phyloP scores from a whole-genome alignment of 225 moss, liverwort and hornwort species.

The Lunularia cruciata region DNA sequence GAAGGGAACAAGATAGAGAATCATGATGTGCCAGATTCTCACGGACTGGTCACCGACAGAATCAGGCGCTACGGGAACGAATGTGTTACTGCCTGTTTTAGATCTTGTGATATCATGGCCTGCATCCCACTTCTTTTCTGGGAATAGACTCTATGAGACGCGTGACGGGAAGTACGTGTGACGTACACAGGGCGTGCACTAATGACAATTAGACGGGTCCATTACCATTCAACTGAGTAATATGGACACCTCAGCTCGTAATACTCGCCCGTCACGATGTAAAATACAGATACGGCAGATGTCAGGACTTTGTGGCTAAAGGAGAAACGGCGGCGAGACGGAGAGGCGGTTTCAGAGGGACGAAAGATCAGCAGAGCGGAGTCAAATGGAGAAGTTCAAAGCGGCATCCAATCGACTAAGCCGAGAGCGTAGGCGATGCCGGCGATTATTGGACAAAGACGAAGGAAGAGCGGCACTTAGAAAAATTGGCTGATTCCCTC shows the following conservation, averaged over 20 bases:
- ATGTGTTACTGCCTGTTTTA: not conserved
- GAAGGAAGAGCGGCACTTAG: not conserved
- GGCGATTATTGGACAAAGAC: conserved; percentile 9
- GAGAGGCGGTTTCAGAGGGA: not conserved
- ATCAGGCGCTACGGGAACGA: not conserved
- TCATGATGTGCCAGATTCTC: conserved; percentile 4
- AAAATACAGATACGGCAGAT: not conserved
- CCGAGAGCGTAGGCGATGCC: conserved; percentile 14
- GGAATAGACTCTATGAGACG: not conserved
- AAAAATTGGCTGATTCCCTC: not conserved
- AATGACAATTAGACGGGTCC: not conserved
- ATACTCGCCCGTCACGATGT: too few relatives aligned
- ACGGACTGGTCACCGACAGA: not conserved
- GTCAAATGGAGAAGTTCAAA: too few relatives aligned
- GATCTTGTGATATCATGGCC: not conserved
- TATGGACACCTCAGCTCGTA: too few relatives aligned
- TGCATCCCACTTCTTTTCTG: not conserved
- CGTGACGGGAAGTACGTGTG: not conserved
- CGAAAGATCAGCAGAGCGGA: not conserved
- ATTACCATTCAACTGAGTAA: not conserved
- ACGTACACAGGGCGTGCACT: not conserved
- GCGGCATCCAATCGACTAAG: not conserved
- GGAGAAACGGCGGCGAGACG: not conserved
- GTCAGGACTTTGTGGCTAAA: not conserved
- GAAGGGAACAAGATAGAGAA: not conserved